phyloP scores from a whole-genome alignment of 352 stramenopile species.

The Thalassiosira hispida region DNA sequence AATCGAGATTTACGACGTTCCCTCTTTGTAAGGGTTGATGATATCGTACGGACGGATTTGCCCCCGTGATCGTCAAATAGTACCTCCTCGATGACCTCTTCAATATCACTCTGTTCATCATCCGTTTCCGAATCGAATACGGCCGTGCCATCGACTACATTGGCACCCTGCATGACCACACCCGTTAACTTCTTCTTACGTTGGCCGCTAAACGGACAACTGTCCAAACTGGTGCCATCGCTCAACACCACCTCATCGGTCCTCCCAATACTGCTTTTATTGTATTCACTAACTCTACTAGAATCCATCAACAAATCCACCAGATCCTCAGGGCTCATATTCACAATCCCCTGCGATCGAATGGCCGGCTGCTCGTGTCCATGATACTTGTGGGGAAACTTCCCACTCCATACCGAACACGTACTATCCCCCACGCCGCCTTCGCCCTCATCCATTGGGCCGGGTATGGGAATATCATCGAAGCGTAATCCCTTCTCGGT shows the following conservation, averaged over 20 bases:
- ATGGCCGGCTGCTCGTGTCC: conserved; percentile 68
- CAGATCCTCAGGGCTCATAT: conserved; percentile 65
- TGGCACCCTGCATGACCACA: conserved; percentile 50
- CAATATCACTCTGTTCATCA: conserved; percentile 45
- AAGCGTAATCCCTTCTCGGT: conserved; percentile 54
- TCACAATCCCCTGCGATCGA: conserved; percentile 65
- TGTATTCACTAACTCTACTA: conserved; percentile 76
- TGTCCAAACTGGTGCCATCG: conserved; percentile 45
- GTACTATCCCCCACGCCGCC: conserved; percentile 39
- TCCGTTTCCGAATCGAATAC: conserved; percentile 52
- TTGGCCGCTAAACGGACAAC: conserved; percentile 52
- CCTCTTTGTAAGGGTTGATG: too few relatives aligned
- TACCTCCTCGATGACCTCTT: conserved; percentile 30
- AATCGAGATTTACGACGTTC: conserved; percentile 30
- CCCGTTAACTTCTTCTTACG: conserved; percentile 60
- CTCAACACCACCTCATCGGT: conserved; percentile 70
- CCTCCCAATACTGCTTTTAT: conserved; percentile 77
- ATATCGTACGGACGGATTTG: conserved; percentile 32
- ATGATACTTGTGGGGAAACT: conserved; percentile 66
- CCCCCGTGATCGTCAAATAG: conserved; percentile 31
- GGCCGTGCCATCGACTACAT: conserved; percentile 50
- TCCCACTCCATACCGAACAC: conserved; percentile 72
- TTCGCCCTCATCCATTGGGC: conserved; percentile 45
- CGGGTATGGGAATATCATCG: conserved; percentile 55
- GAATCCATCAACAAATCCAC: conserved; percentile 81